Conservation (phyloP, 116 monocot genomes). For the Posidonia oceanica region DNA sequence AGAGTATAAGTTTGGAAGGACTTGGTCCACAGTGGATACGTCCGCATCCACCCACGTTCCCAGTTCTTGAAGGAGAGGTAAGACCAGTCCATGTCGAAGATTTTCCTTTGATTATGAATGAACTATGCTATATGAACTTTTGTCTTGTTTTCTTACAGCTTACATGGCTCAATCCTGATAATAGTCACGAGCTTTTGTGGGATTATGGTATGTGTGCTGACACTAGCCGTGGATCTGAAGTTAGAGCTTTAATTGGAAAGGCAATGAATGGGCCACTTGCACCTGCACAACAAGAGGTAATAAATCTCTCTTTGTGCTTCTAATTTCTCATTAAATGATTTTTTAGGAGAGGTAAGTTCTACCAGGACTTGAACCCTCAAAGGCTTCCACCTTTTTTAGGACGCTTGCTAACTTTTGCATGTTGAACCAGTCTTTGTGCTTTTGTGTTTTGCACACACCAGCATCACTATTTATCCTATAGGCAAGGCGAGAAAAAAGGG, state of each 20-base stretch:
- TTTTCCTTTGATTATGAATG: background rate
- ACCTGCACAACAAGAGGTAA: slow-evolving; percentile 91
- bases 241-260: slow-evolving; percentile 73
- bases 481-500: too few relatives aligned
- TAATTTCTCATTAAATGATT: background rate
- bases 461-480: too few relatives aligned
- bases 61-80: slow-evolving; percentile 81
- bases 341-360: too few relatives aligned
- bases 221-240: slow-evolving; percentile 71
- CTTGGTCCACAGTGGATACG: slow-evolving; percentile 78
- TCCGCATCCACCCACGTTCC: slow-evolving; percentile 66
- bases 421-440: too few relatives aligned
- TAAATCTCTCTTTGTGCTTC: background rate
- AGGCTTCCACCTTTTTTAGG: too few relatives aligned
- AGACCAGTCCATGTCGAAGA: background rate
- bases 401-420: too few relatives aligned
- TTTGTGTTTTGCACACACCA: too few relatives aligned
- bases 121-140: background rate
- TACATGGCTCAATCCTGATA: slow-evolving; percentile 65
- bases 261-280: slow-evolving; percentile 82
- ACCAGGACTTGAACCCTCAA: too few relatives aligned
- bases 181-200: slow-evolving; percentile 80
- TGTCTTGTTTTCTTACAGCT: slow-evolving; percentile 28
- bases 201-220: slow-evolving; percentile 96
- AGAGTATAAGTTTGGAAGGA: slow-evolving; percentile 44